Conservation (phyloP, 805 yeast species). For the Henningerozyma blattae region DNA sequence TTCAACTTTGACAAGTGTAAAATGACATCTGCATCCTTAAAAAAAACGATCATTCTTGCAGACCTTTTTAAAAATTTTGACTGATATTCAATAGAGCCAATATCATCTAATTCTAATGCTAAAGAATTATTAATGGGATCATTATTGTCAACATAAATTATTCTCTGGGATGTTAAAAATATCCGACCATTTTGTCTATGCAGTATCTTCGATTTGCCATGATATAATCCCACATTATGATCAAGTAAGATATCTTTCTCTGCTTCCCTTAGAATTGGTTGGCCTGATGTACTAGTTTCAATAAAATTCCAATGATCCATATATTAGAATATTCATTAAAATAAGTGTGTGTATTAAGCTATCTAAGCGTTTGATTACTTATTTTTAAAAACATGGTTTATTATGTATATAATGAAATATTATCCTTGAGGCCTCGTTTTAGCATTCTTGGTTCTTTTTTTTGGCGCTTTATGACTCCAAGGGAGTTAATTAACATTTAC, state of each 20-base stretch:
- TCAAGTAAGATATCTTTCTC: conserved; percentile 45
- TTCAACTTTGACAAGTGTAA: not conserved
- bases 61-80: conserved; percentile 62
- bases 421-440: too few species aligned
- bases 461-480: too few species aligned
- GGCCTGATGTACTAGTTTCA: conserved; percentile 27
- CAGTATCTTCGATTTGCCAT: conserved; percentile 53
- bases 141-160: conserved; percentile 57
- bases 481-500: too few species aligned
- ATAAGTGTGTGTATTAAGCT: too few species aligned
- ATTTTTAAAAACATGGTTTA: too few species aligned
- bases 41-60: conserved; percentile 52
- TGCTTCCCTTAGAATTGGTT: conserved; percentile 28
- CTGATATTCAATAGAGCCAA: conserved; percentile 29
- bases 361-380: too few species aligned
- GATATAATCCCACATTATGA: conserved; percentile 61
- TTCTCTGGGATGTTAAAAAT: conserved; percentile 61
- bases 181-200: conserved; percentile 64
- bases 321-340: too few species aligned
- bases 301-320: conserved; percentile 27
- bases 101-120: conserved; percentile 32
- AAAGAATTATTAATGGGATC: conserved; percentile 33
- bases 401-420: too few species aligned
- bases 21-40: conserved; percentile 11
- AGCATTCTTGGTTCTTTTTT: too few species aligned